These are phyloP conservation scores for Sambucus nigra DNA, from an alignment of 129 eudicot species.

Conservation along the genomic window DNA sequence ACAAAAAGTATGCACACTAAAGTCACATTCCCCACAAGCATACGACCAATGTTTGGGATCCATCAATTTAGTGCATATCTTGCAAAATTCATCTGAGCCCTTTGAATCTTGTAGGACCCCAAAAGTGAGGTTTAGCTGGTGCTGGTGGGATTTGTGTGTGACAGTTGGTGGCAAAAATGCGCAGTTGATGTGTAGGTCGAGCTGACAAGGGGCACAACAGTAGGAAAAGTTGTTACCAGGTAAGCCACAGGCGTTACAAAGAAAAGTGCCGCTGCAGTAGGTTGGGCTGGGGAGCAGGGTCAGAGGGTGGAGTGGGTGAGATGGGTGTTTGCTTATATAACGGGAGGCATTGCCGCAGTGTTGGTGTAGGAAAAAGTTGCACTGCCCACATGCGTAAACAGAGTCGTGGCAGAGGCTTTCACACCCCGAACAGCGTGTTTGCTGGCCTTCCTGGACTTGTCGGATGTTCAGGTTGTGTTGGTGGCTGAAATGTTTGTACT, in stretches of 20 bases:
- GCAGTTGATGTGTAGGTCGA: constrained; percentile 56
- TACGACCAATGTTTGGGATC: constrained; percentile 34
- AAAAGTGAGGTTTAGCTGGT: constrained; percentile 25
- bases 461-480: constrained; percentile 42
- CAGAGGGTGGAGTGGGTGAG: constrained; percentile 49
- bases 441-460: constrained; percentile 36
- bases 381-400: constrained; percentile 47
- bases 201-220: constrained; percentile 49
- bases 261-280: constrained; percentile 45
- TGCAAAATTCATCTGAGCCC: constrained; percentile 25
- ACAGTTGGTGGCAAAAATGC: constrained; percentile 49
- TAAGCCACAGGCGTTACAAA: constrained; percentile 53
- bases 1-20: constrained; percentile 45
- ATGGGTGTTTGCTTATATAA: constrained; percentile 49
- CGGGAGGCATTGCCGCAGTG: constrained; percentile 58
- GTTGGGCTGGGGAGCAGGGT: constrained; percentile 56
- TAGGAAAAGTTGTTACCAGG: constrained; percentile 43
- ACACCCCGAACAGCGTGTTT: constrained; percentile 53
- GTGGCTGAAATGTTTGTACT: constrained; percentile 76
- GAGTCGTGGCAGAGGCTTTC: constrained; percentile 27
- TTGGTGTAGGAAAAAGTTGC: constrained; percentile 65
- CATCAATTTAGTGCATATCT: constrained; percentile 31
- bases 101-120: constrained; percentile 12
- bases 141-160: constrained; percentile 38
- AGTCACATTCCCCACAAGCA: constrained; percentile 43